Base-by-base conservation (phyloP, 345 rosid species). In the Melastoma malabathricum region DNA sequence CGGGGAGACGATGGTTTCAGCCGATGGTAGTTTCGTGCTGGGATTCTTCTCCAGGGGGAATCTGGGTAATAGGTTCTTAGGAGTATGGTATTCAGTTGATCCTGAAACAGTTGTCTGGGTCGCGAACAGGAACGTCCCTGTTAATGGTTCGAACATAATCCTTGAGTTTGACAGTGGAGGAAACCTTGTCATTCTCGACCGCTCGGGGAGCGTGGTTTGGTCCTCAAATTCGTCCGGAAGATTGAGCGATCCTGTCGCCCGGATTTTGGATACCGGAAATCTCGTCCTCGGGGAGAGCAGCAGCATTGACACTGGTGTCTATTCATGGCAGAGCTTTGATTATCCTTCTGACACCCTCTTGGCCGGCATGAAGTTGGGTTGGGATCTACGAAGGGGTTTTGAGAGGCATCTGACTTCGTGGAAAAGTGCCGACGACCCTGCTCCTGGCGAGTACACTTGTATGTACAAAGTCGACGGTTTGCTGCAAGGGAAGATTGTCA, bases 321-420 rank as follows among this genome's bases (percentile, higher is more conserved):
- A 18, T 17, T 3, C 64, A 16, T 74, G 76, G 85, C 75, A 73
- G 61, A 73, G 80, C 46, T 76, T 77, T 44, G 75, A 74, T 39
- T 45, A 66, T 31, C 80, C 78, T 10, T 61, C 72, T 0, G 64
- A 78, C 53, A 65, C 56, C 20, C 31, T 65, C 17, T 58, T 72
- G 12, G 64, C 78, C 0, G 76, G 54, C 22, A 72, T 79, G 82
- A 72, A 69, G 43, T 15, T 64, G 5, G 69, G 78, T 0, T 57
- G 59, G 68, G 59, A 54, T 56, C 51, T 41, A 10, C n/a, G 31
- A 15, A 45, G 45, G 0, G 55, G 48, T 16, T 3, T 47, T 3
- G 56, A 58, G 7, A 45, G 62, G 27, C 23, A 20, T 19, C 4
- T 68, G 16, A 59, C 55, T 10, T 67, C 71, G 1, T 71, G 76